Conservation (phyloP, 768 basidiomycete species). For the Hygrocybe punicea region DNA sequence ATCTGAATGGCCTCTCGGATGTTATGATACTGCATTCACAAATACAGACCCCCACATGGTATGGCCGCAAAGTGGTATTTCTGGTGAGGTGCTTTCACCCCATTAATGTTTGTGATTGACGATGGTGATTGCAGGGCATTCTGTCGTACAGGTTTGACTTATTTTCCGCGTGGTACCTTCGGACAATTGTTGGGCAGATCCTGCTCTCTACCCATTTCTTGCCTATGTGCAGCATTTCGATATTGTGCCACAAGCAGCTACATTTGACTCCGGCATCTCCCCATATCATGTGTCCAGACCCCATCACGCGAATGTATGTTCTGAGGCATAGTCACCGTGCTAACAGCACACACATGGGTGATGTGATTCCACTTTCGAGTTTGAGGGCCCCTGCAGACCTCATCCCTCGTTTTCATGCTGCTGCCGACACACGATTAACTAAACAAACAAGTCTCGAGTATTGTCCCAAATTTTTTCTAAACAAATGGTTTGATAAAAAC, state of each 20-base stretch:
- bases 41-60: slow-evolving; percentile 9
- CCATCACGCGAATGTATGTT: slow-evolving; percentile 7
- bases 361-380: slow-evolving; percentile 9
- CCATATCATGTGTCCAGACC: slow-evolving; percentile 3
- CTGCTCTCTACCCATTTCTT: not conserved
- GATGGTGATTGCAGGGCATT: slow-evolving; percentile 1
- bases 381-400: slow-evolving; percentile 9
- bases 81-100: slow-evolving; percentile 12
- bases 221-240: slow-evolving; percentile 7
- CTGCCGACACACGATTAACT: slow-evolving; percentile 4
- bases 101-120: not conserved
- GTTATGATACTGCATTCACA: slow-evolving; percentile 19
- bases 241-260: slow-evolving; percentile 5
- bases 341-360: slow-evolving; percentile 6
- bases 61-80: slow-evolving; percentile 21
- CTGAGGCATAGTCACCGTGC: slow-evolving; percentile 1
- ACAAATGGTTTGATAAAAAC: slow-evolving; percentile 2
- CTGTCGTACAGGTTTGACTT: not conserved
- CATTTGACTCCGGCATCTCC: not conserved
- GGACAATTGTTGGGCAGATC: not conserved
- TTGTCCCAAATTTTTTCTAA: not conserved
- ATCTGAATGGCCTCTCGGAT: slow-evolving; percentile 18
- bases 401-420: slow-evolving; percentile 6
- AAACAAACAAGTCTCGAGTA: slow-evolving; percentile 1
- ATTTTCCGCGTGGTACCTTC: slow-evolving; percentile 1